Conservation (phyloP, 371 early-diverging fungal genomes). For the Saksenaea oblongispora region DNA sequence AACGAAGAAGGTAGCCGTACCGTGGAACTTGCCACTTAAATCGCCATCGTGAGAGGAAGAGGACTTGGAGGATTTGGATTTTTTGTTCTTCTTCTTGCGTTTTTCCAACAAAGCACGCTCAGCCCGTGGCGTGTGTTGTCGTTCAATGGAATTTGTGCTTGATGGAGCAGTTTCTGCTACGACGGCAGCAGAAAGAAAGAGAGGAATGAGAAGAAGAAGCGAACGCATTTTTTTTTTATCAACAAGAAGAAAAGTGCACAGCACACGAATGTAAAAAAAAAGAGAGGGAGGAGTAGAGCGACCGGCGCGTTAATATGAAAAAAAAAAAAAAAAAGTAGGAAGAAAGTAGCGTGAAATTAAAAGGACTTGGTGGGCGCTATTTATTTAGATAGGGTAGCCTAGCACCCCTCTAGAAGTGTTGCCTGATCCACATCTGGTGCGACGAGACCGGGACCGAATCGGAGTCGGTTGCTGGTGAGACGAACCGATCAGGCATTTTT, state of each 20-base stretch:
- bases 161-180: neutral
- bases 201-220: slow-evolving; percentile 7
- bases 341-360: neutral
- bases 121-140: neutral
- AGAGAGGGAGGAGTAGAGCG: slow-evolving; percentile 2
- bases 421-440: slow-evolving; percentile 1
- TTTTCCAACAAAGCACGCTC: slow-evolving; percentile 1
- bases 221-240: slow-evolving; percentile 1
- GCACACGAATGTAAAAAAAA: neutral
- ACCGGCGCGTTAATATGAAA: slow-evolving; percentile 9
- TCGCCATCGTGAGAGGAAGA: no score
- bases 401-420: neutral
- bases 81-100: neutral
- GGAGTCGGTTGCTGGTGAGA: neutral
- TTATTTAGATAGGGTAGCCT: neutral
- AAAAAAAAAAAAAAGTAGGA: slow-evolving; percentile 2
- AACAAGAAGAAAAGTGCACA: neutral
- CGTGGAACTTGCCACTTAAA: slow-evolving; percentile 12
- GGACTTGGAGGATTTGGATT: no score
- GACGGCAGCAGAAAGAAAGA: slow-evolving; percentile 9
- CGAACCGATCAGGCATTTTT: neutral
- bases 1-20: slow-evolving; percentile 31
- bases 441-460: neutral
- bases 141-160: neutral
- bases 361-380: neutral